Conservation (phyloP, 2,329 filamentous ascomycete genomes). For the Aspergillus luchuensis region DNA sequence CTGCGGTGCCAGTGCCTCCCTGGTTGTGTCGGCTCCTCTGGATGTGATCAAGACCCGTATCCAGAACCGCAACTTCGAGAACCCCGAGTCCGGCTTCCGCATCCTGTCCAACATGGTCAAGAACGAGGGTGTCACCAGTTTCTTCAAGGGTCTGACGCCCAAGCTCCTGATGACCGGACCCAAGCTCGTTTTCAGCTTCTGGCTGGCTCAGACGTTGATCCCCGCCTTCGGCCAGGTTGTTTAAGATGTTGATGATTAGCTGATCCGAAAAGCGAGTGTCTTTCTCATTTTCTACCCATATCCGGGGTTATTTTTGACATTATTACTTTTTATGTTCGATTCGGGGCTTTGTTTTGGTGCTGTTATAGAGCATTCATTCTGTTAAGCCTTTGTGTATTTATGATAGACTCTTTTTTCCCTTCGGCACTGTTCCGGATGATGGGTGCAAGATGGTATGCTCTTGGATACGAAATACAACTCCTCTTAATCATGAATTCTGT, state of each 20-base stretch:
- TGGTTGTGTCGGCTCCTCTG: constrained; percentile 91
- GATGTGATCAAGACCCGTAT: constrained; percentile 99
- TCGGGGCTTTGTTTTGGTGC: constrained; percentile 14
- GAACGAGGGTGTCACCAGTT: constrained; percentile 80
- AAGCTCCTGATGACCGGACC: constrained; percentile 99
- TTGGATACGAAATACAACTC: constrained; percentile 20
- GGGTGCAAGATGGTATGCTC: constrained; percentile 14
- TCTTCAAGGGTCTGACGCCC: constrained; percentile 97
- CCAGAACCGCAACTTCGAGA: constrained; percentile 98
- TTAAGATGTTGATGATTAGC: constrained; percentile 39
- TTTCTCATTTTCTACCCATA: constrained; percentile 8
- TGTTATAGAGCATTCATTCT: constrained; percentile 26
- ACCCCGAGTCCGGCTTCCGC: constrained; percentile 89
- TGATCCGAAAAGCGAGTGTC: constrained; percentile 21
- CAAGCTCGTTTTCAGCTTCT: constrained; percentile 99
- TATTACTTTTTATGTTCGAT: constrained; percentile 13
- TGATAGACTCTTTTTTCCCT: constrained; percentile 19
- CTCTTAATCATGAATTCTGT: constrained; percentile 18
- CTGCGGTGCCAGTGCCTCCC: constrained; percentile 89
- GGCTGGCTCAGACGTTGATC: constrained; percentile 97
- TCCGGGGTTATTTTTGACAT: not conserved
- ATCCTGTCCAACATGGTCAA: constrained; percentile 92
- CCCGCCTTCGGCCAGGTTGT: constrained; percentile 78
- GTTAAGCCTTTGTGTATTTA: constrained; percentile 23
- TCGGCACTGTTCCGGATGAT: constrained; percentile 7